These are phyloP conservation scores for Solanum hybrid DNA, from an alignment of 305 asterid genomes.

Conservation along the genomic window DNA sequence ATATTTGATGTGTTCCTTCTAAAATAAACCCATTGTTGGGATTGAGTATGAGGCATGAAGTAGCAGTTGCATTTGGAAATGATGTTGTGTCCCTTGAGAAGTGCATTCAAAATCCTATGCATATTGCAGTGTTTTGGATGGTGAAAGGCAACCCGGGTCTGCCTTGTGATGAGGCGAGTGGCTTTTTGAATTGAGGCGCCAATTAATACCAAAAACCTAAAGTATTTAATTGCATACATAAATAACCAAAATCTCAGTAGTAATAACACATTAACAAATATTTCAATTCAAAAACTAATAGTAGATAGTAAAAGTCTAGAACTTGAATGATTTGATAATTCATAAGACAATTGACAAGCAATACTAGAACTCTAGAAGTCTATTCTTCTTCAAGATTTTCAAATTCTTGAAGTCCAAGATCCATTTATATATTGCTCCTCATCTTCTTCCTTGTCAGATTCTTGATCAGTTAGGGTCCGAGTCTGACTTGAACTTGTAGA, in stretches of 20 bases:
- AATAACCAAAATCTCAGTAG: not conserved
- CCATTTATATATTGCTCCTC: not conserved
- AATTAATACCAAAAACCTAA: not conserved
- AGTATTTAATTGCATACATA: not conserved
- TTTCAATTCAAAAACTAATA: not conserved
- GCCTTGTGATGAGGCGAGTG: not conserved
- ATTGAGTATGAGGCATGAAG: slow-evolving; percentile 82
- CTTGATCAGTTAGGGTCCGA: not conserved
- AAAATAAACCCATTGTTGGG: slow-evolving; percentile 79
- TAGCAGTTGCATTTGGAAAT: slow-evolving; percentile 8
- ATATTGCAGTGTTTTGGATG: not conserved
- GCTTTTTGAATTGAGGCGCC: not conserved
- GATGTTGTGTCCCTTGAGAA: not conserved
- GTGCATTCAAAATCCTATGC: not conserved
- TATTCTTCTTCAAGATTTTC: not conserved
- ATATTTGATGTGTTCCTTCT: slow-evolving; percentile 71
- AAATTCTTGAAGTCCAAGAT: not conserved
- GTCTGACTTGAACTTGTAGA: not conserved
- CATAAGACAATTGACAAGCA: not conserved
- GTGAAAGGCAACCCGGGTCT: not conserved
- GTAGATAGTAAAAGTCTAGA: not conserved
- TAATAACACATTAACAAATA: not conserved
- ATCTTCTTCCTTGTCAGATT: not conserved
- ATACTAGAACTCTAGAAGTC: not conserved
- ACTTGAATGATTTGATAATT: not conserved